These are phyloP conservation scores for Fusarium sambucinum DNA, from an alignment of 2,329 filamentous ascomycete genomes.

Conservation along the genomic window DNA sequence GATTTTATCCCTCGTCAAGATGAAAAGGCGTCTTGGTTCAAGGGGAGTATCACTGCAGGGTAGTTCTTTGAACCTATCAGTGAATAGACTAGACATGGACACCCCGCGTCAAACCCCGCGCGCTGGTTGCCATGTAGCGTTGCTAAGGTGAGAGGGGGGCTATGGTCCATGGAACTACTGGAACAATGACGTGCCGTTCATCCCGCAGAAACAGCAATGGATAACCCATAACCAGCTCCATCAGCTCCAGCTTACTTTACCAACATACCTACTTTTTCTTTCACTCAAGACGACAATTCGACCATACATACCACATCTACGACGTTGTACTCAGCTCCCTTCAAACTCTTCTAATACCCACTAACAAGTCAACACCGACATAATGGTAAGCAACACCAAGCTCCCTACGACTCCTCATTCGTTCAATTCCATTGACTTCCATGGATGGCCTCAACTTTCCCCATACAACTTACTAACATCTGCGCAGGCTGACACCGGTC, in stretches of 20 bases:
- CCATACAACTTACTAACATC: constrained; percentile 18
- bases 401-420: neutral
- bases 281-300: constrained; percentile 9
- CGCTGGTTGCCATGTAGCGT: constrained; percentile 32
- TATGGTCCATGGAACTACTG: constrained; percentile 5
- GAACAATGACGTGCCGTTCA: constrained; percentile 44
- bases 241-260: constrained; percentile 36
- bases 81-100: too few species aligned
- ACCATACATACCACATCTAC: neutral
- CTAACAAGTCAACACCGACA: constrained; percentile 12
- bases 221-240: constrained; percentile 37
- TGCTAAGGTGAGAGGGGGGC: constrained; percentile 23
- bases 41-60: constrained; percentile 12
- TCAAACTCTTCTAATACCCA: neutral
- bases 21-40: constrained; percentile 8
- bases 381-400: constrained; percentile 32
- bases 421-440: neutral
- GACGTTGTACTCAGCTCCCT: neutral
- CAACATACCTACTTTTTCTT: constrained; percentile 25
- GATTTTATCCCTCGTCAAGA: constrained; percentile 29
- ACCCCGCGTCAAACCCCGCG: constrained; percentile 43
- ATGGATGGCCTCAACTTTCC: neutral
- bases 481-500: constrained; percentile 76
- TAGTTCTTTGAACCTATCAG: constrained; percentile 7
- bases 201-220: constrained; percentile 4